These are phyloP conservation scores for Ottelia alismoides DNA, from an alignment of 106 monocot genomes.

Conservation along the genomic window DNA sequence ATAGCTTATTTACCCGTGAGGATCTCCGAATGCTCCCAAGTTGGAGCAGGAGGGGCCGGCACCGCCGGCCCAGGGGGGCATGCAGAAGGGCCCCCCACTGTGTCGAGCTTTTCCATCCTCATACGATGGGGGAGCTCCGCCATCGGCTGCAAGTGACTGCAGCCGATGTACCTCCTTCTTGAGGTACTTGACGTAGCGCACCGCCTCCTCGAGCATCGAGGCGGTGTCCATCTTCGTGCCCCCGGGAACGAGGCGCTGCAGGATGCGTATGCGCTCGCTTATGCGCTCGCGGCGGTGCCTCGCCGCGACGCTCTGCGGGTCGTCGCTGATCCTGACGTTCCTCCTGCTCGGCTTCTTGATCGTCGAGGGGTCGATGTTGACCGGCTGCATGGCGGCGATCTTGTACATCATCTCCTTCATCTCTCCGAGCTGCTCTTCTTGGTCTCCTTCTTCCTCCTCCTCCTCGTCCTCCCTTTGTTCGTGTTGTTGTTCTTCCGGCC, in stretches of 20 bases:
- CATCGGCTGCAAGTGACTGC: too few relatives aligned
- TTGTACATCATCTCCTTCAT: constrained; percentile 73
- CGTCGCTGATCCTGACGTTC: constrained; percentile 53
- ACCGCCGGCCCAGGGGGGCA: too few relatives aligned
- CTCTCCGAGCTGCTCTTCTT: constrained; percentile 28
- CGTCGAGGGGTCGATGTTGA: constrained; percentile 46
- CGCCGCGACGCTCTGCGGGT: constrained; percentile 55
- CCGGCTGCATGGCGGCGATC: constrained; percentile 59
- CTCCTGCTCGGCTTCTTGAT: constrained; percentile 41
- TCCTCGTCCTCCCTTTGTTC: too few relatives aligned
- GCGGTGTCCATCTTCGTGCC: constrained; percentile 65
- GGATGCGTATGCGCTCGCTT: constrained; percentile 47
- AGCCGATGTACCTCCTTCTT: neutral
- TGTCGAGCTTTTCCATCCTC: too few relatives aligned
- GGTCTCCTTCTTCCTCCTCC: constrained; percentile 6
- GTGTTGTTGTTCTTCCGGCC: too few relatives aligned
- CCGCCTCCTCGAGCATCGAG: constrained; percentile 54
- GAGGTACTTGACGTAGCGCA: constrained; percentile 48
- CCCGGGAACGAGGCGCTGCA: constrained; percentile 45
- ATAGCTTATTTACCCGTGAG: too few relatives aligned
- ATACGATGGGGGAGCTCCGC: too few relatives aligned
- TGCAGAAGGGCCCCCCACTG: too few relatives aligned
- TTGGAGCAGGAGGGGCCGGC: too few relatives aligned
- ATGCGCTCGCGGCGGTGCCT: constrained; percentile 43
- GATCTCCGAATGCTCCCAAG: too few relatives aligned